A percentile compares a stretch with the other conserved stretches of the same genome.
Conservation (phyloP, 164 flowering plant genomes). For the Brasenia schreberi region DNA sequence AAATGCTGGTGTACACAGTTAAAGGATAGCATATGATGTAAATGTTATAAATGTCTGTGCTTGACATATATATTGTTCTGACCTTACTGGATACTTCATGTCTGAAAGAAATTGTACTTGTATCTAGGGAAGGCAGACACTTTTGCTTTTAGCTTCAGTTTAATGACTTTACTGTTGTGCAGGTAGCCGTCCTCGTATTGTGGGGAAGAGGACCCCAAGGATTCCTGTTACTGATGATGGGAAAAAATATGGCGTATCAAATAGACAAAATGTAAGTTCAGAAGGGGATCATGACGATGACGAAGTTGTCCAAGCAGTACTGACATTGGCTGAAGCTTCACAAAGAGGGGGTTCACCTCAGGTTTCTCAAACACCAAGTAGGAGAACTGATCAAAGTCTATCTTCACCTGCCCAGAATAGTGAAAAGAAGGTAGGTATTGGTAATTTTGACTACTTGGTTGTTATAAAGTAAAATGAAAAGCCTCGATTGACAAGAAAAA, state of each 20-base stretch:
- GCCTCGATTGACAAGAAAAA: too few species aligned
- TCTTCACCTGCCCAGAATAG: slow-evolving; percentile 35
- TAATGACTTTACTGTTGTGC: background rate
- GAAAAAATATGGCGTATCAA: slow-evolving; percentile 22
- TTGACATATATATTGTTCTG: too few species aligned
- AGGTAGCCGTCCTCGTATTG: slow-evolving; percentile 74
- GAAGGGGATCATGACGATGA: slow-evolving; percentile 40
- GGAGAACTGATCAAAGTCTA: slow-evolving; percentile 24
- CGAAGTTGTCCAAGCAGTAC: slow-evolving; percentile 54
- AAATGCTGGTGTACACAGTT: too few species aligned
- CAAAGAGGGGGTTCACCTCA: slow-evolving; percentile 71
- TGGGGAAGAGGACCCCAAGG: slow-evolving; percentile 95
- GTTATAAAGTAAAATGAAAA: background rate
- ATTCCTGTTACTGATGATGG: slow-evolving; percentile 48
- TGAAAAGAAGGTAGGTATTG: slow-evolving; percentile 27
- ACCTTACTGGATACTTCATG: background rate
- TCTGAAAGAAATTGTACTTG: background rate
- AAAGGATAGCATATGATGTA: too few species aligned
- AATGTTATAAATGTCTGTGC: too few species aligned
- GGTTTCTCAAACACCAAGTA: slow-evolving; percentile 39
- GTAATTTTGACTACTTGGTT: background rate
- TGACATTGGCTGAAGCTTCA: slow-evolving; percentile 70
- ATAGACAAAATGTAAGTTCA: slow-evolving; percentile 24
- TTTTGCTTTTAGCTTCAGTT: too few species aligned
- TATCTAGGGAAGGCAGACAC: background rate